Percentiles rank a stretch among this genome's conserved stretches.
These are phyloP conservation scores for Hymenoscyphus linearis DNA, from an alignment of 2,329 filamentous ascomycete genomes.

Conservation along the genomic window DNA sequence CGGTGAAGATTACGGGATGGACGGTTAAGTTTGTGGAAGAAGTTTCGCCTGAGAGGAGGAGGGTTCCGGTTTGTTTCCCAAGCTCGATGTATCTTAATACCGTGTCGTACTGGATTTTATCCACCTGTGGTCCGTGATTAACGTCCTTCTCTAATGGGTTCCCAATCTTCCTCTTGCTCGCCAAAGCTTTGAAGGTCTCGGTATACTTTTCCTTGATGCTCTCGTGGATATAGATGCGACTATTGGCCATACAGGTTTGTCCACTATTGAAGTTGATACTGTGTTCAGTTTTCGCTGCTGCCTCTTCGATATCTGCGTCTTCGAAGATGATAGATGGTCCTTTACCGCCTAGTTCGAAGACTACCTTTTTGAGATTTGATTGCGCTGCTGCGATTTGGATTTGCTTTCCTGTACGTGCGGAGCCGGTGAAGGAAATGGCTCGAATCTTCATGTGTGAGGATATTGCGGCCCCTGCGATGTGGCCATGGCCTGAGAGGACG, in stretches of 20 bases:
- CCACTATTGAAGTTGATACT: constrained; percentile 23
- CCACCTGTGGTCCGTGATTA: constrained; percentile 24
- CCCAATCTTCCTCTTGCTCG: constrained; percentile 11
- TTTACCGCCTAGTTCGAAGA: constrained; percentile 60
- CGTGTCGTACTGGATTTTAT: constrained; percentile 20
- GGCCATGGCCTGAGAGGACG: constrained; percentile 36
- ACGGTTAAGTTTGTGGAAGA: constrained; percentile 10
- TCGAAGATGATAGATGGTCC: constrained; percentile 56
- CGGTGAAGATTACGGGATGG: constrained; percentile 19
- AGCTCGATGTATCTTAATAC: constrained; percentile 22
- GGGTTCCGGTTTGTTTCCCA: constrained; percentile 18
- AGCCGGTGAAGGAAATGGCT: constrained; percentile 62
- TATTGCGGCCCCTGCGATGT: constrained; percentile 27
- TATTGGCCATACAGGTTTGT: constrained; percentile 24
- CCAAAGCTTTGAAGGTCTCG: constrained; percentile 17
- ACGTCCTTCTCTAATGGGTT: constrained; percentile 12
- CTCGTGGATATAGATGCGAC: constrained; percentile 23
- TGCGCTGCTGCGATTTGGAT: constrained; percentile 66
- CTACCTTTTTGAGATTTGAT: constrained; percentile 54
- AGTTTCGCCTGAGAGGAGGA: constrained; percentile 12
- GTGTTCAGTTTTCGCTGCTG: constrained; percentile 16
- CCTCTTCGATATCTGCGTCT: constrained; percentile 46
- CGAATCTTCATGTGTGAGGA: constrained; percentile 32
- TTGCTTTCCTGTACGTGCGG: constrained; percentile 60
- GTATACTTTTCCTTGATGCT: constrained; percentile 20